phyloP scores from a whole-genome alignment of 129 eudicot genomes.

The Flaveria brownii region DNA sequence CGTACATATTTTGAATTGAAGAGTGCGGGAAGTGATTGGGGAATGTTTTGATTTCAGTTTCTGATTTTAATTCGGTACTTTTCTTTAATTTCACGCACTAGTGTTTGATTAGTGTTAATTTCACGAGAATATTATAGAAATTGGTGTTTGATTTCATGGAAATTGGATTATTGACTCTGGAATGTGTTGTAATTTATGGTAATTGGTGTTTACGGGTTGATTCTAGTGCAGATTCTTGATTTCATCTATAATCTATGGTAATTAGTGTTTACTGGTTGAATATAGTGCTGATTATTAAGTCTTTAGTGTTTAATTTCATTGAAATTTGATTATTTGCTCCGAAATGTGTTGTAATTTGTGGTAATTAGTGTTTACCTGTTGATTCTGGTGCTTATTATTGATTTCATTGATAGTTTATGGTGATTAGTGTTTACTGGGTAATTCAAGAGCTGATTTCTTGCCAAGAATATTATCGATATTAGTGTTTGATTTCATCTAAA shows the following conservation, averaged over 20 bases:
- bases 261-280: no score
- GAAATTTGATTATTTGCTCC: no score
- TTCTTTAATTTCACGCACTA: background rate
- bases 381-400: background rate
- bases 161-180: background rate
- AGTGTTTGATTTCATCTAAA: no score
- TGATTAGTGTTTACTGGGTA: no score
- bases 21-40: background rate
- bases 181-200: background rate
- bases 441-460: no score
- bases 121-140: background rate
- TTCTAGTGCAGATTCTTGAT: constrained; percentile 5
- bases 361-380: no score
- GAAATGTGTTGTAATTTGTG: no score
- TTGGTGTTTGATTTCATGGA: background rate
- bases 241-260: background rate
- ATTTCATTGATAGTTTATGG: no score
- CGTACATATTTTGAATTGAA: background rate
- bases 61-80: background rate
- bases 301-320: no score
- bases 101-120: background rate
- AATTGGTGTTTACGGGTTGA: background rate
- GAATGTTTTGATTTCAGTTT: background rate
- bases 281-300: no score
- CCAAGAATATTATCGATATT: no score